Percentiles rank a stretch among this genome's conserved stretches.
Evolutionary conservation across 768 basidiomycete genomes (phyloP).

Genomic region (Pleurotus salmoneostramineus): DNA sequence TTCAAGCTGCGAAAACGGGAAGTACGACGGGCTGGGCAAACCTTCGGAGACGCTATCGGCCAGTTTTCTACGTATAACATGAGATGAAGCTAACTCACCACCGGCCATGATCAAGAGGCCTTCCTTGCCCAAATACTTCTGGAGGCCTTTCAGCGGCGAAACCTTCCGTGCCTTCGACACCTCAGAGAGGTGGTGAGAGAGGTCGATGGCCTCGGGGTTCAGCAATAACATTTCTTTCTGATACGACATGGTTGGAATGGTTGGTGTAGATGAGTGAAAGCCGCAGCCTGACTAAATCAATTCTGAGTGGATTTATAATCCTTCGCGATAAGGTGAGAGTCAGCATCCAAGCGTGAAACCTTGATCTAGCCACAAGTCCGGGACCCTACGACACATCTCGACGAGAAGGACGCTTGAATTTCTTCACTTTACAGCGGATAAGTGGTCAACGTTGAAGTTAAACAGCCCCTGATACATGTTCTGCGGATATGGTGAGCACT

Average conservation of each 20-base stretch:
- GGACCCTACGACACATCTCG: no score
- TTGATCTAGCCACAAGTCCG: not conserved
- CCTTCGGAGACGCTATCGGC: slow-evolving; percentile 31
- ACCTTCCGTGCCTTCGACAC: slow-evolving; percentile 41
- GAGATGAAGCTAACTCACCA: slow-evolving; percentile 35
- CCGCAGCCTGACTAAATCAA: not conserved
- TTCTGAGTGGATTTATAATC: slow-evolving; percentile 3
- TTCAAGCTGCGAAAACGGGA: slow-evolving; percentile 62
- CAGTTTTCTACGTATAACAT: not conserved
- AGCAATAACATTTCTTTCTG: not conserved
- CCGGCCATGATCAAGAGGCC: slow-evolving; percentile 65
- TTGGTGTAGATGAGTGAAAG: not conserved
- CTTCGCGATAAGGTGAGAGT: slow-evolving; percentile 5
- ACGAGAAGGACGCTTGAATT: no score
- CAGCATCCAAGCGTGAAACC: not conserved
- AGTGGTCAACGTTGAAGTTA: not conserved
- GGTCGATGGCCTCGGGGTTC: slow-evolving; percentile 48
- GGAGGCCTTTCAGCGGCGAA: slow-evolving; percentile 65
- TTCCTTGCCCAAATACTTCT: slow-evolving; percentile 52
- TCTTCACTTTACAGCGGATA: no score
- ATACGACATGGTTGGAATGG: not conserved
- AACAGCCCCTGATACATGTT: not conserved
- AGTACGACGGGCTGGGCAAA: slow-evolving; percentile 63
- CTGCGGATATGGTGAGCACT: not conserved
- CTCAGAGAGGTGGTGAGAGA: slow-evolving; percentile 69